phyloP scores from a whole-genome alignment of 306 rosid genomes.

The Begonia masoniana region DNA sequence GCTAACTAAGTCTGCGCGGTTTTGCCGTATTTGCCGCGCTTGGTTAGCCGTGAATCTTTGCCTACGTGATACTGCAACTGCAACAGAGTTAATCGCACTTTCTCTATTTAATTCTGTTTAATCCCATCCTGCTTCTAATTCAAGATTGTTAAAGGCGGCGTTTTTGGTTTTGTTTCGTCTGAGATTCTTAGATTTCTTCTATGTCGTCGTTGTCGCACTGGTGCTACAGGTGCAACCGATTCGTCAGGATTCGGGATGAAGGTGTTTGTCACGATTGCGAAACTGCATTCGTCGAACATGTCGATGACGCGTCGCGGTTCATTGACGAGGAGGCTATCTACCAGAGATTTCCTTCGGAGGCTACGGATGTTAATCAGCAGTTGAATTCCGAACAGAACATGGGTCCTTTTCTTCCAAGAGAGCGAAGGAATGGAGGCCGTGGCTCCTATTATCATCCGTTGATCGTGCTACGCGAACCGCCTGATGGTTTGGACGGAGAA shows the following conservation, averaged over 20 bases:
- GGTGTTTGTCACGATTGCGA: slow-evolving; percentile 54
- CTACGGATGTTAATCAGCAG: slow-evolving; percentile 59
- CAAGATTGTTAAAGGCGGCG: not conserved
- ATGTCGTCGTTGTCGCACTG: slow-evolving; percentile 38
- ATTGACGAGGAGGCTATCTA: slow-evolving; percentile 24
- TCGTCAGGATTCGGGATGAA: slow-evolving; percentile 25
- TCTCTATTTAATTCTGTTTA: not conserved
- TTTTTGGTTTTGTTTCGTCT: not conserved
- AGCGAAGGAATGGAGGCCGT: slow-evolving; percentile 45
- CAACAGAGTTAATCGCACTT: not conserved
- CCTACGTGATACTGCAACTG: too few relatives aligned
- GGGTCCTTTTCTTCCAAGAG: slow-evolving; percentile 25
- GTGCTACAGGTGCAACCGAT: slow-evolving; percentile 72
- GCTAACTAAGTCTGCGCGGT: slow-evolving; percentile 27
- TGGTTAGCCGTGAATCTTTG: not conserved
- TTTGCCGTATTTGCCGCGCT: slow-evolving; percentile 24
- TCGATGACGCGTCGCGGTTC: slow-evolving; percentile 24
- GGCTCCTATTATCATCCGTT: slow-evolving; percentile 67
- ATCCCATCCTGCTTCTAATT: not conserved
- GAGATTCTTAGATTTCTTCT: slow-evolving; percentile 29
- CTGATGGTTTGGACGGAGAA: slow-evolving; percentile 11
- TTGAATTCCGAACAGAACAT: slow-evolving; percentile 20
- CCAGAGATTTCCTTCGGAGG: slow-evolving; percentile 32
- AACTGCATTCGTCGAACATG: slow-evolving; percentile 50
- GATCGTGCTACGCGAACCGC: slow-evolving; percentile 47